Percentiles rank a stretch among this genome's conserved stretches.
phyloP scores from a whole-genome alignment of 2,329 filamentous ascomycete genomes.

The Colletotrichum phormii region DNA sequence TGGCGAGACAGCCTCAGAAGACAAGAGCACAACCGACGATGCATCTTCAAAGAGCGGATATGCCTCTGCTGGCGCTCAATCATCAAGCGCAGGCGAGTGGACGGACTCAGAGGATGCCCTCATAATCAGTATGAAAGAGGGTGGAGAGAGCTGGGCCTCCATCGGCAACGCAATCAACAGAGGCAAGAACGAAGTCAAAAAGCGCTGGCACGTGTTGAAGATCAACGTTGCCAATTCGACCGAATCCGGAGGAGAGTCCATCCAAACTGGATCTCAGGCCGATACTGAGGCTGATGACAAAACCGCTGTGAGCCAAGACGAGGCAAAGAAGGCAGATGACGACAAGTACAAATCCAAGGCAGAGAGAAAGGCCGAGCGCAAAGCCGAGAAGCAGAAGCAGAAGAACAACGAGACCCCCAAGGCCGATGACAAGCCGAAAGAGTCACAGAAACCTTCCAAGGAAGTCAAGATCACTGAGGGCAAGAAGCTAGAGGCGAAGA shows the following conservation, averaged over 20 bases:
- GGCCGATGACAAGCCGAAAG: neutral
- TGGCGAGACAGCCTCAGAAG: conserved; percentile 18
- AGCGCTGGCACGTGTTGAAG: conserved; percentile 48
- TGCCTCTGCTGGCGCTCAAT: conserved; percentile 14
- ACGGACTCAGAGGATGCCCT: conserved; percentile 49
- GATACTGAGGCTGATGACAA: neutral
- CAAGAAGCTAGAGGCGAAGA: neutral
- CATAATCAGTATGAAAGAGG: conserved; percentile 49
- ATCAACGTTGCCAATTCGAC: conserved; percentile 35
- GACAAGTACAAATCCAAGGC: conserved; percentile 5
- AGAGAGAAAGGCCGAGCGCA: conserved; percentile 22
- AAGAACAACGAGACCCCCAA: neutral
- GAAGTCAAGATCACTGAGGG: conserved; percentile 15
- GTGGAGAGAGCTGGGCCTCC: conserved; percentile 44
- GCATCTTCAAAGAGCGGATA: conserved; percentile 3
- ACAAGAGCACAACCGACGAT: neutral
- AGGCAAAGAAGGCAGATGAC: conserved; percentile 12
- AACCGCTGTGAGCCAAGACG: conserved; percentile 3
- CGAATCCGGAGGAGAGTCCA: neutral
- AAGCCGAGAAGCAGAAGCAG: neutral
- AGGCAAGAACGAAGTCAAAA: conserved; percentile 44
- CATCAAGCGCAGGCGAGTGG: conserved; percentile 40
- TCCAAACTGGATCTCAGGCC: neutral
- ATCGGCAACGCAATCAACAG: conserved; percentile 45
- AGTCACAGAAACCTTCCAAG: neutral